A percentile compares a stretch with the other conserved stretches of the same genome.
Conservation (phyloP, 1,284 basidiomycete genomes). For the Apiotrichum mycotoxinovorans region DNA sequence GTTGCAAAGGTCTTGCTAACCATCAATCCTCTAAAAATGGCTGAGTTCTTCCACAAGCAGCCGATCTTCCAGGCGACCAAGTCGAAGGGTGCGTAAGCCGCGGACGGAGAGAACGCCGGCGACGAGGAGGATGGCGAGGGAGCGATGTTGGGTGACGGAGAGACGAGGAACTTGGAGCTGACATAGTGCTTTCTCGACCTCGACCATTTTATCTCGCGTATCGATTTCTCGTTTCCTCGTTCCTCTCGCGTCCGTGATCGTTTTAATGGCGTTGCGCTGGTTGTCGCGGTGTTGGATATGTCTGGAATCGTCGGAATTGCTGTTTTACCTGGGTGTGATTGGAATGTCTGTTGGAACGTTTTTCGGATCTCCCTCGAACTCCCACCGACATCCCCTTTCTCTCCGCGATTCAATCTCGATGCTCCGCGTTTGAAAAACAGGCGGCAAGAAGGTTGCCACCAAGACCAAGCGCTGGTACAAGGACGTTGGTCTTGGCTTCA, state of each 20-base stretch:
- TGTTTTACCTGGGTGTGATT: background rate
- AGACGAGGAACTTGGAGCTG: background rate
- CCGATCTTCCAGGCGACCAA: slow-evolving; percentile 98
- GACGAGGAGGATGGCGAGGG: background rate
- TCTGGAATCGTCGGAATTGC: slow-evolving; percentile 1
- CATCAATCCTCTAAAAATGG: slow-evolving; percentile 40
- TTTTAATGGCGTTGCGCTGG: background rate
- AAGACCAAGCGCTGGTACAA: slow-evolving; percentile 99
- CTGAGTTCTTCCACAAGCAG: slow-evolving; percentile 80
- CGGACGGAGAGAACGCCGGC: background rate
- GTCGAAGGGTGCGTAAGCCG: slow-evolving; percentile 69
- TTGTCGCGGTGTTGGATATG: background rate
- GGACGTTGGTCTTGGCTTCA: slow-evolving; percentile 95
- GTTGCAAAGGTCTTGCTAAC: slow-evolving; percentile 30
- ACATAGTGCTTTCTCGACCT: background rate
- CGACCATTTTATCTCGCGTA: background rate
- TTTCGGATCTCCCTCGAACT: background rate
- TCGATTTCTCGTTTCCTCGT: background rate
- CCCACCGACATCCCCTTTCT: background rate
- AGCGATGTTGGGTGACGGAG: background rate
- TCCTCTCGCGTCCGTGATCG: background rate
- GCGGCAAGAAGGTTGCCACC: slow-evolving; percentile 81
- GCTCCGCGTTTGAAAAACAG: slow-evolving; percentile 49
- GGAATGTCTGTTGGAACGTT: background rate
- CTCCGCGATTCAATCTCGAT: background rate